Evolutionary conservation across 805 yeast species (phyloP).

Genomic region (Priceomyces fermenticarens): DNA sequence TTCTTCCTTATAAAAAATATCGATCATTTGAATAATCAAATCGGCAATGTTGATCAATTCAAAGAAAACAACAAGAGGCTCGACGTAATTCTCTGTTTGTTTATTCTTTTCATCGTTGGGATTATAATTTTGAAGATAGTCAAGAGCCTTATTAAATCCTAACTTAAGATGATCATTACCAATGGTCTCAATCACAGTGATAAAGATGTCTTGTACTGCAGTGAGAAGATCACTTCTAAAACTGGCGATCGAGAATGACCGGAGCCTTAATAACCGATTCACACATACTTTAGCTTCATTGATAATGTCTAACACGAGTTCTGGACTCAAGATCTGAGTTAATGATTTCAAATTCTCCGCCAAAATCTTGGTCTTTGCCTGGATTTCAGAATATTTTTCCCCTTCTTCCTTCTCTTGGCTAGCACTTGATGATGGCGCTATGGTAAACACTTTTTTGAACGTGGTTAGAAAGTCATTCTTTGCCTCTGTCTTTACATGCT

Average conservation of each 20-base stretch:
- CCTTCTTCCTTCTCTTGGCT: conserved; percentile 13
- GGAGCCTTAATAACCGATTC: conserved; percentile 48
- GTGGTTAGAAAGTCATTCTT: conserved; percentile 60
- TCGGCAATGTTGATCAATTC: conserved; percentile 93
- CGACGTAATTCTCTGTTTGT: conserved; percentile 46
- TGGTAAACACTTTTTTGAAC: conserved; percentile 59
- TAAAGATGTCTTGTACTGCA: conserved; percentile 61
- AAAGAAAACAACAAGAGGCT: conserved; percentile 81
- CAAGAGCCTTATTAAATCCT: conserved; percentile 81
- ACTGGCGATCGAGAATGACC: conserved; percentile 31
- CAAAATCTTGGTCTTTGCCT: conserved; percentile 77
- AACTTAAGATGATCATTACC: conserved; percentile 74
- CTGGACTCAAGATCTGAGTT: conserved; percentile 74
- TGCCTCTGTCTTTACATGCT: conserved; percentile 47
- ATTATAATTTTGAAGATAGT: conserved; percentile 65
- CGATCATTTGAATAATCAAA: conserved; percentile 86
- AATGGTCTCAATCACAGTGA: conserved; percentile 57
- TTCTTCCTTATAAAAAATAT: conserved; percentile 87
- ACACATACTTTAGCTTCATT: conserved; percentile 66
- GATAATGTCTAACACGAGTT: conserved; percentile 67
- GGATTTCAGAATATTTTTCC: conserved; percentile 59
- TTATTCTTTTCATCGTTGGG: conserved; percentile 39
- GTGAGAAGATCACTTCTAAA: conserved; percentile 31
- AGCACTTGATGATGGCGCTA: conserved; percentile 23
- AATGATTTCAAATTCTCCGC: conserved; percentile 72